Evolutionary conservation across 805 yeast species (phyloP).

Genomic region (Wickerhamomyces chaumierensis): DNA sequence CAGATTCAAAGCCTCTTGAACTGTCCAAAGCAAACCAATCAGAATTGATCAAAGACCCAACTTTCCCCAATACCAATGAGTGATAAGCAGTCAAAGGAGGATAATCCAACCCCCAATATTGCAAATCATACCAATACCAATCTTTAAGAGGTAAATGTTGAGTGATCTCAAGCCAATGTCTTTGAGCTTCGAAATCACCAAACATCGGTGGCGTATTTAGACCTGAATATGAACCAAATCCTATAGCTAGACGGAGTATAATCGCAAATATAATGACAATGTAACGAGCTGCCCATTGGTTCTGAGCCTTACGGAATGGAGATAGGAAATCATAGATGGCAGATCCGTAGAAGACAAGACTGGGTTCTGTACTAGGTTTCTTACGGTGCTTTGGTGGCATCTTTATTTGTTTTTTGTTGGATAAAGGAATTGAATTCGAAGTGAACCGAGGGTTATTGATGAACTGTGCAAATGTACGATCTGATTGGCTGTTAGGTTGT

Average conservation of each 20-base stretch:
- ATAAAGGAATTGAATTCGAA: neutral
- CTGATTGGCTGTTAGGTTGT: too few species aligned
- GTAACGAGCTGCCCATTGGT: constrained; percentile 86
- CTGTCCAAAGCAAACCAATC: constrained; percentile 65
- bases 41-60: constrained; percentile 55
- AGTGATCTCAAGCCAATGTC: constrained; percentile 96
- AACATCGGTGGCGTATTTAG: constrained; percentile 57
- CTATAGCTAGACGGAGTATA: constrained; percentile 73
- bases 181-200: constrained; percentile 97
- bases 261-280: constrained; percentile 63
- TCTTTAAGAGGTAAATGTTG: constrained; percentile 54
- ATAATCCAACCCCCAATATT: constrained; percentile 95
- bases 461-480: too few species aligned
- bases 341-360: constrained; percentile 33
- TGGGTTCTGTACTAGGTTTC: constrained; percentile 16
- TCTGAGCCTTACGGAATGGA: constrained; percentile 69
- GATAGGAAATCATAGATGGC: constrained; percentile 72
- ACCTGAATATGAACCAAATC: constrained; percentile 85
- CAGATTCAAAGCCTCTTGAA: constrained; percentile 69
- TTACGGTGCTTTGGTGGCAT: neutral
- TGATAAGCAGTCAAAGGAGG: constrained; percentile 96
- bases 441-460: too few species aligned
- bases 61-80: constrained; percentile 64
- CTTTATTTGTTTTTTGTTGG: neutral
- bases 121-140: constrained; percentile 87